Conservation (phyloP, 164 flowering plant species). For the Sedum album region DNA sequence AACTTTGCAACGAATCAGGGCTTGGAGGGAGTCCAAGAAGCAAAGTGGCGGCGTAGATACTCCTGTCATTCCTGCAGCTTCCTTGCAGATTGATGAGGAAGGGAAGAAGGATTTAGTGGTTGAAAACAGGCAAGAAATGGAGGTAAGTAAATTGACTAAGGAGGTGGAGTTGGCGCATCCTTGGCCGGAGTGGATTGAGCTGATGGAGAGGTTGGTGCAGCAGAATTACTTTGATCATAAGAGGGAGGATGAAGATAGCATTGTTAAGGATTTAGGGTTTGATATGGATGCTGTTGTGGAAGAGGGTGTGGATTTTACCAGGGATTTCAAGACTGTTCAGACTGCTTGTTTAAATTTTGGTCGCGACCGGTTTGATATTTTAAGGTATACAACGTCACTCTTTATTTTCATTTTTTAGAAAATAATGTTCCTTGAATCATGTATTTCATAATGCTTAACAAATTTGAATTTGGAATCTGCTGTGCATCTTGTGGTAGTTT, state of each 20-base stretch:
- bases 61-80: neutral
- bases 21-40: constrained; percentile 71
- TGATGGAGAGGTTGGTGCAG: constrained; percentile 81
- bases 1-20: constrained; percentile 68
- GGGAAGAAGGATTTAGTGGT: neutral
- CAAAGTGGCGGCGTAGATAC: constrained; percentile 2
- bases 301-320: constrained; percentile 53
- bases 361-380: constrained; percentile 80
- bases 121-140: constrained; percentile 3
- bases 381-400: constrained; percentile 49
- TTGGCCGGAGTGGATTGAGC: constrained; percentile 92
- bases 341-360: constrained; percentile 74
- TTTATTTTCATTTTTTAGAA: too few relatives aligned
- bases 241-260: constrained; percentile 62
- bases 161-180: constrained; percentile 86
- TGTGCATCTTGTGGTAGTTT: too few relatives aligned
- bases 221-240: constrained; percentile 87
- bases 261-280: constrained; percentile 38
- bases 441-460: too few relatives aligned
- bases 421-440: too few relatives aligned
- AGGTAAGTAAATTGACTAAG: constrained; percentile 20
- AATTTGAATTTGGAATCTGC: too few relatives aligned
- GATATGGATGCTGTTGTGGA: constrained; percentile 26
- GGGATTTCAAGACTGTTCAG: constrained; percentile 70
- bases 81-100: neutral